Percentiles rank a stretch among this genome's conserved stretches.
Evolutionary conservation across 108 stramenopile genomes (phyloP).

Genomic region (Cyclostephanos tholiformis): DNA sequence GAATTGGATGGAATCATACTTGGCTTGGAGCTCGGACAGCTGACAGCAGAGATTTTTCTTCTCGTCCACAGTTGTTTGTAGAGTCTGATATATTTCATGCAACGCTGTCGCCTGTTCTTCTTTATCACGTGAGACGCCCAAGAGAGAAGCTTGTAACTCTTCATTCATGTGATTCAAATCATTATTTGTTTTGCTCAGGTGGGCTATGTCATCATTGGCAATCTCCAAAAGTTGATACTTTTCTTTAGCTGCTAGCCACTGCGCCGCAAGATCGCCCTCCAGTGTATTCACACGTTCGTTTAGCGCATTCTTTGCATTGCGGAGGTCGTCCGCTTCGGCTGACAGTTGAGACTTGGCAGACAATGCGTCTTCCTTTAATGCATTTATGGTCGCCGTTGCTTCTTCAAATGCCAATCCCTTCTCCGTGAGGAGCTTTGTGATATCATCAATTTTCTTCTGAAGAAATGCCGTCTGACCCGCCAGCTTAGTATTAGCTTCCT

Average conservation of each 20-base stretch:
- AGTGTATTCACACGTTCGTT: background rate
- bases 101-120: too few relatives aligned
- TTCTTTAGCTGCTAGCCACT: background rate
- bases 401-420: too few relatives aligned
- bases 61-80: too few relatives aligned
- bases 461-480: too few relatives aligned
- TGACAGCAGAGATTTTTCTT: too few relatives aligned
- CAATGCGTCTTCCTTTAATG: background rate
- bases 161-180: background rate
- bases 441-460: too few relatives aligned
- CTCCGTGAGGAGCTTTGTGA: too few relatives aligned
- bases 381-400: background rate
- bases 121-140: too few relatives aligned
- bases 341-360: background rate
- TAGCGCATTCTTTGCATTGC: background rate
- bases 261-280: background rate
- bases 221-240: background rate
- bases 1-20: too few relatives aligned
- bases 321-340: background rate
- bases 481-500: too few relatives aligned
- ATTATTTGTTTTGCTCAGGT: conserved; percentile 14
- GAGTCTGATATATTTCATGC: background rate
- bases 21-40: too few relatives aligned
- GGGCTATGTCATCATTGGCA: conserved; percentile 12
- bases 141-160: too few relatives aligned